Conservation (phyloP, 2,329 filamentous ascomycete genomes). For the Fusarium camptoceras region DNA sequence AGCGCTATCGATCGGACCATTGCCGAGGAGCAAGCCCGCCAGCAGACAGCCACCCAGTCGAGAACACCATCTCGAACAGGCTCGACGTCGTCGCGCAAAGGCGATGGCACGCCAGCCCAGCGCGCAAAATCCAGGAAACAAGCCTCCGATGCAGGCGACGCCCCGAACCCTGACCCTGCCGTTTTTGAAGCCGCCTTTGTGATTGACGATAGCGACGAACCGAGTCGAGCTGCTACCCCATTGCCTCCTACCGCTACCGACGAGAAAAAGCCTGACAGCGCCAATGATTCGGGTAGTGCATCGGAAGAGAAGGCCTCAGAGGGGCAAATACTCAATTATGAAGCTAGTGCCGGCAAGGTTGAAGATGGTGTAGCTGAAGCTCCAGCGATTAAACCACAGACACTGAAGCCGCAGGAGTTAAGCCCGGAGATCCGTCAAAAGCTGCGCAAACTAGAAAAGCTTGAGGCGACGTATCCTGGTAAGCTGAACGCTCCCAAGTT, state of each 20-base stretch:
- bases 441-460: slow-evolving; percentile 87
- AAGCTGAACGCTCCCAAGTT: slow-evolving; percentile 36
- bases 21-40: slow-evolving; percentile 89
- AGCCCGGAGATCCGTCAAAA: slow-evolving; percentile 80
- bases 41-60: slow-evolving; percentile 66
- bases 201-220: slow-evolving; percentile 83
- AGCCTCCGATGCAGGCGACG: slow-evolving; percentile 53
- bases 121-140: slow-evolving; percentile 56
- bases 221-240: slow-evolving; percentile 71
- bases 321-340: slow-evolving; percentile 19
- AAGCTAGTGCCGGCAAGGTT: slow-evolving; percentile 37
- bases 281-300: slow-evolving; percentile 25
- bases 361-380: slow-evolving; percentile 33
- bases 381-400: slow-evolving; percentile 26
- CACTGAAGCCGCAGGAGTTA: slow-evolving; percentile 62
- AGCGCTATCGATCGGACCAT: slow-evolving; percentile 88
- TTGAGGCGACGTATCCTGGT: slow-evolving; percentile 90
- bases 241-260: slow-evolving; percentile 54
- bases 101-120: slow-evolving; percentile 50
- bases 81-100: slow-evolving; percentile 55
- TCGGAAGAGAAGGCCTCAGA: slow-evolving; percentile 34
- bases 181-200: slow-evolving; percentile 90
- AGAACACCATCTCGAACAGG: slow-evolving; percentile 55
- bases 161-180: slow-evolving; percentile 78
- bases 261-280: slow-evolving; percentile 47